Percentiles rank a stretch among this genome's conserved stretches.
Conservation (phyloP, 2,329 filamentous ascomycete genomes). For the Neoarthrinium moseri region DNA sequence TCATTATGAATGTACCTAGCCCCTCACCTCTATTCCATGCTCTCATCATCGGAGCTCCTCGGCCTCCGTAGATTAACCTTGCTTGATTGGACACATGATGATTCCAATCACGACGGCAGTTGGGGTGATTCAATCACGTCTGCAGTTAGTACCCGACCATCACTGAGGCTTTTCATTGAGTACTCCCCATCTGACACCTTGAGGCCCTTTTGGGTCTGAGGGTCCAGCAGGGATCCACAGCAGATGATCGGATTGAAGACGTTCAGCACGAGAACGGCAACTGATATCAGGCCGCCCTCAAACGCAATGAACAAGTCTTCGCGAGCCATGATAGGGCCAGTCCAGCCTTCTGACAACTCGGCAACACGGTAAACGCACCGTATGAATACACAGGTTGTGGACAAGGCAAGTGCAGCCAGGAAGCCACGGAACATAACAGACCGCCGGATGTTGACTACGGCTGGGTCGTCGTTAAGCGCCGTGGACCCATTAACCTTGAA, state of each 20-base stretch:
- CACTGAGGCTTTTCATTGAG: no score
- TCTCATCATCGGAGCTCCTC: no score
- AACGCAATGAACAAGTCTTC: conserved; percentile 57
- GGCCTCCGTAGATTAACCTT: no score
- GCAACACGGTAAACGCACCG: conserved; percentile 65
- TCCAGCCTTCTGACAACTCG: conserved; percentile 65
- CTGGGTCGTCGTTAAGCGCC: conserved; percentile 37
- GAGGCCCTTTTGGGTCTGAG: no score
- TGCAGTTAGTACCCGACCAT: no score
- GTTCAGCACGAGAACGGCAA: conserved; percentile 44
- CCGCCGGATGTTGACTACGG: conserved; percentile 33
- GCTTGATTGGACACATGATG: no score
- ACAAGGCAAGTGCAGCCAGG: conserved; percentile 49
- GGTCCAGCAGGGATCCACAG: no score
- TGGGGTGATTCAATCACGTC: no score
- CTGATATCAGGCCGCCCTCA: conserved; percentile 52
- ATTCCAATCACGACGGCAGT: no score
- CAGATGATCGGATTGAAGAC: conserved; percentile 38
- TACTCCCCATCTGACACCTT: no score
- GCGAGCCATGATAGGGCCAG: conserved; percentile 53
- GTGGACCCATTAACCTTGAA: conserved; percentile 10
- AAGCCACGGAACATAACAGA: conserved; percentile 53
- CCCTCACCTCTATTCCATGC: no score
- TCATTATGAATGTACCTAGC: no score
- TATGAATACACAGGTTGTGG: conserved; percentile 62